phyloP scores from a whole-genome alignment of 169 alveolate genomes.

The Plasmodium blacklocki region DNA sequence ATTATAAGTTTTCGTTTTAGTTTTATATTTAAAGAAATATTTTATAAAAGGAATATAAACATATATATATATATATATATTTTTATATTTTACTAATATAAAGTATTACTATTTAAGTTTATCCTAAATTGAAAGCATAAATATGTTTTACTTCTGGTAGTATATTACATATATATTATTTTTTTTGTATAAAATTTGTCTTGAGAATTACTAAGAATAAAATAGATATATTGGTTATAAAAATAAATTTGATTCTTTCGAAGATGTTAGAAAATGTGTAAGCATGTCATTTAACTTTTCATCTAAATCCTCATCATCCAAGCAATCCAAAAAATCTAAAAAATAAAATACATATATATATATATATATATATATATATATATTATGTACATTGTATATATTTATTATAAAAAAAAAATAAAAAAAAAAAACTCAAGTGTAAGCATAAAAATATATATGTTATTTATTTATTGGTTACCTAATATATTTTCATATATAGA shows the following conservation, averaged over 20 bases:
- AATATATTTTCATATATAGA: slow-evolving; percentile 72
- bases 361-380: not conserved
- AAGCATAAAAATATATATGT: not conserved
- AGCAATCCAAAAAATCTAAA: slow-evolving; percentile 57
- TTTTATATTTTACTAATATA: not conserved
- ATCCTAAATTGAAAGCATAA: no score
- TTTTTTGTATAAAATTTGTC: no score
- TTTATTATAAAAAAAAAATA: not conserved
- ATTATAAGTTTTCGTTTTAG: no score
- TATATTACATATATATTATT: no score
- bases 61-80: not conserved
- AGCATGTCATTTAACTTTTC: slow-evolving; percentile 58
- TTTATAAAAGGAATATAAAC: no score
- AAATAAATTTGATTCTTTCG: slow-evolving; percentile 71
- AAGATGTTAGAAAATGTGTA: slow-evolving; percentile 57
- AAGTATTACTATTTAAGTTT: not conserved
- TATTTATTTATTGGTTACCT: slow-evolving; percentile 19
- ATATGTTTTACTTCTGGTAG: no score
- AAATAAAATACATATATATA: slow-evolving; percentile 1
- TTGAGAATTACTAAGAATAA: no score
- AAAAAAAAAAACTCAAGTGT: not conserved
- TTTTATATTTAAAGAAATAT: no score
- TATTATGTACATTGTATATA: no score
- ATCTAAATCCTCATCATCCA: slow-evolving; percentile 61
- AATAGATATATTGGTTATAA: not conserved